Conservation (phyloP, 169 alveolate genomes). For the Babesia gibsoni region DNA sequence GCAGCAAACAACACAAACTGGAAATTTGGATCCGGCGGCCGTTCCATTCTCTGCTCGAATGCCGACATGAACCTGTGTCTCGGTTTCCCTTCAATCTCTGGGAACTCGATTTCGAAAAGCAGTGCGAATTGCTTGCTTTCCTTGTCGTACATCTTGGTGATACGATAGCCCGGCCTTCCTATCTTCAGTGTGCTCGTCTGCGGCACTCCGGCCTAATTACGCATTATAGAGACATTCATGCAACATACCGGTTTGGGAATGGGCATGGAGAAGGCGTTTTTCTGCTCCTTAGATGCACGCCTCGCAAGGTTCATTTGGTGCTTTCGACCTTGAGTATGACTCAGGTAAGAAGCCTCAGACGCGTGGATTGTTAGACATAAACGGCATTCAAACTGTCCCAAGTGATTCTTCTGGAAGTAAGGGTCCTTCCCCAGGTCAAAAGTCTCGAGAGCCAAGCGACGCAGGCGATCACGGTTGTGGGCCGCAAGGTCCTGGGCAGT, state of each 20-base stretch:
- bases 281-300: slow-evolving; percentile 92
- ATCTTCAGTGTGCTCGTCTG: slow-evolving; percentile 83
- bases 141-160: slow-evolving; percentile 91
- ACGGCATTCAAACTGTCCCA: slow-evolving; percentile 89
- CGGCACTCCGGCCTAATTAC: slow-evolving; percentile 49
- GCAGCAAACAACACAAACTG: slow-evolving; percentile 97
- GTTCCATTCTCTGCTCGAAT: slow-evolving; percentile 89
- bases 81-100: slow-evolving; percentile 87
- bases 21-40: slow-evolving; percentile 90
- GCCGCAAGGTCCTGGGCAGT: slow-evolving; percentile 90
- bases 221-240: neutral
- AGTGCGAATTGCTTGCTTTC: slow-evolving; percentile 90
- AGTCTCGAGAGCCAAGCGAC: slow-evolving; percentile 94
- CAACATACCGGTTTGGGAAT: slow-evolving; percentile 61
- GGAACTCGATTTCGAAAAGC: slow-evolving; percentile 94
- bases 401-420: slow-evolving; percentile 93
- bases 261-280: slow-evolving; percentile 76
- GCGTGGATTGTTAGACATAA: slow-evolving; percentile 97
- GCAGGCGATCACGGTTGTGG: slow-evolving; percentile 93
- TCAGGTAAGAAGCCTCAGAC: slow-evolving; percentile 95
- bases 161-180: slow-evolving; percentile 97
- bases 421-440: slow-evolving; percentile 95
- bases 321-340: slow-evolving; percentile 98
- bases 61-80: slow-evolving; percentile 95
- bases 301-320: slow-evolving; percentile 94